phyloP scores from a whole-genome alignment of 306 rosid species.

The cucumber (Cucumis sativus) region DNA sequence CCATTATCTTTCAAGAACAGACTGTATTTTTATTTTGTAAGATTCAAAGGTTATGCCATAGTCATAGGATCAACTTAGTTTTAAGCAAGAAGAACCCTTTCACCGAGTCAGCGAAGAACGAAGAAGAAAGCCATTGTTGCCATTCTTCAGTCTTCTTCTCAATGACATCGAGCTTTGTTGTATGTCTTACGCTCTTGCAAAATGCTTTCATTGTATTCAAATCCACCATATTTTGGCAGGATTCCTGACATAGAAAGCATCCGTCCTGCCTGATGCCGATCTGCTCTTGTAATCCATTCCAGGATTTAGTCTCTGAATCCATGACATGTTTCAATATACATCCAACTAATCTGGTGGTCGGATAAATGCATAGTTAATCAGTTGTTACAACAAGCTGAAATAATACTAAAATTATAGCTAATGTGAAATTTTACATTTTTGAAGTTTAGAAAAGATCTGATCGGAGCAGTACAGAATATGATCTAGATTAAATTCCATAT shows the following conservation, averaged over 20 bases:
- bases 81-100: constrained; percentile 62
- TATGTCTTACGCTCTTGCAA: constrained; percentile 57
- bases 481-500: not conserved
- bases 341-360: not conserved
- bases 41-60: not conserved
- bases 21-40: not conserved
- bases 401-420: not conserved
- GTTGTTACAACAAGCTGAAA: not conserved
- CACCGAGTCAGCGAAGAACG: constrained; percentile 69
- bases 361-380: not conserved
- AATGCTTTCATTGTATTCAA: constrained; percentile 42
- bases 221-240: constrained; percentile 62
- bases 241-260: constrained; percentile 70
- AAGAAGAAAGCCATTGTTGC: constrained; percentile 39
- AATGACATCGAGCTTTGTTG: constrained; percentile 44
- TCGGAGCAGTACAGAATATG: not conserved
- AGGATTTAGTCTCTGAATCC: not conserved
- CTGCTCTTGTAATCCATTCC: constrained; percentile 55
- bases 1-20: constrained; percentile 16
- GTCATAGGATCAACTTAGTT: not conserved
- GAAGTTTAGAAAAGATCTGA: not conserved
- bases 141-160: constrained; percentile 33
- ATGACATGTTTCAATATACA: constrained; percentile 27
- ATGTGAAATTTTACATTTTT: not conserved
- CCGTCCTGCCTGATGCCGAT: constrained; percentile 61